These are phyloP conservation scores for Penicillium sp. DNA, from an alignment of 2,329 filamentous ascomycete genomes.

Conservation along the genomic window DNA sequence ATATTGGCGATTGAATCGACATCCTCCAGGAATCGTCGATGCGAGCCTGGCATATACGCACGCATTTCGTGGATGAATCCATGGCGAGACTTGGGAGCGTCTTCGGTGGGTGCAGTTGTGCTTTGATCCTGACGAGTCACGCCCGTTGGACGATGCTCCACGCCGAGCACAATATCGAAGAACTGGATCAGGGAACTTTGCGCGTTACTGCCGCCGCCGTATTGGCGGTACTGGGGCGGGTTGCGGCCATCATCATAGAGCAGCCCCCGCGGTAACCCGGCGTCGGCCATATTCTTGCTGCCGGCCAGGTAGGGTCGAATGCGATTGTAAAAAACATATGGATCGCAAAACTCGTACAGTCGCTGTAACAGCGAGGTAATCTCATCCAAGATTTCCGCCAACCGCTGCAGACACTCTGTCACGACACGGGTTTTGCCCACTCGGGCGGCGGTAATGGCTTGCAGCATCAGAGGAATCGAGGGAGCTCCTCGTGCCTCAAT, in stretches of 20 bases:
- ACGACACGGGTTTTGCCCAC: constrained; percentile 70
- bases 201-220: constrained; percentile 91
- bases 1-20: constrained; percentile 82
- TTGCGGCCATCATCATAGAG: constrained; percentile 81
- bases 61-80: constrained; percentile 98
- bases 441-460: constrained; percentile 79
- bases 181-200: constrained; percentile 97
- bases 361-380: constrained; percentile 75
- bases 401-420: constrained; percentile 71
- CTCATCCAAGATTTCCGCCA: constrained; percentile 87
- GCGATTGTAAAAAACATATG: constrained; percentile 90
- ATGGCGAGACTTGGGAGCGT: constrained; percentile 60
- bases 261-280: constrained; percentile 83
- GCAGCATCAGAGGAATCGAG: constrained; percentile 84
- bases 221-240: constrained; percentile 72
- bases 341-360: constrained; percentile 96
- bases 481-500: constrained; percentile 91
- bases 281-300: constrained; percentile 96
- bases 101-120: constrained; percentile 31
- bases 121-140: constrained; percentile 51
- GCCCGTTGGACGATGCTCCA: constrained; percentile 89
- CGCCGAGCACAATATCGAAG: constrained; percentile 87
- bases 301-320: constrained; percentile 96
- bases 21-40: constrained; percentile 84
- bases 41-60: constrained; percentile 91